These are phyloP conservation scores for Mediolabrus comicus DNA, from an alignment of 108 stramenopile species.

Conservation along the genomic window DNA sequence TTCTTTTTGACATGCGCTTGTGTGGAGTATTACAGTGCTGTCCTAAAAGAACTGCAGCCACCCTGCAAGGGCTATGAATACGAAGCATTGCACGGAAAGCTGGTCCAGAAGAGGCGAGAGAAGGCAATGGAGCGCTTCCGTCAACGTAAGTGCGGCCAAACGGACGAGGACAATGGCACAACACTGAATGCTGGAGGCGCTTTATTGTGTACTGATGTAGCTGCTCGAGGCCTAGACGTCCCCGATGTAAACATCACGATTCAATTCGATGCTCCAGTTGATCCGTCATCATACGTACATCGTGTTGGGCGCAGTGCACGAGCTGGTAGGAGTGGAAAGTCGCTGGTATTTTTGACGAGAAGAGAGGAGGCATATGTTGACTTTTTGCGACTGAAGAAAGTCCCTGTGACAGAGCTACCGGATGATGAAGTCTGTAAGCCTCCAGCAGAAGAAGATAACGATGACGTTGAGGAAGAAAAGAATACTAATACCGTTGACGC, in stretches of 20 bases:
- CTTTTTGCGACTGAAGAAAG: conserved; percentile 80
- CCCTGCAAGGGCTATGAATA: conserved; percentile 43
- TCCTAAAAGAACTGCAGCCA: conserved; percentile 54
- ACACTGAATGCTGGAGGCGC: conserved; percentile 59
- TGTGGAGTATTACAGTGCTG: conserved; percentile 91
- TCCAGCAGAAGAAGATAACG: conserved; percentile 9
- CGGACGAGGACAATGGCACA: not conserved
- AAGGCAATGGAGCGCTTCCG: conserved; percentile 88
- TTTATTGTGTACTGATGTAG: conserved; percentile 96
- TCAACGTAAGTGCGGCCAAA: conserved; percentile 18
- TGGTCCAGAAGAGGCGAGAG: conserved; percentile 92
- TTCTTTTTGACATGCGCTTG: conserved; percentile 97
- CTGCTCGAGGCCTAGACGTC: conserved; percentile 97
- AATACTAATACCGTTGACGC: not conserved
- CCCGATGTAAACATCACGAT: conserved; percentile 95
- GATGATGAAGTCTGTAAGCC: conserved; percentile 59
- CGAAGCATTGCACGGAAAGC: conserved; percentile 92
- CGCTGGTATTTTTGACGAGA: conserved; percentile 85
- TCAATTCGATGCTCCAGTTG: conserved; percentile 96
- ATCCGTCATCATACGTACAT: conserved; percentile 96
- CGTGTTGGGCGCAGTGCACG: conserved; percentile 96
- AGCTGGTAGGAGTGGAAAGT: conserved; percentile 87
- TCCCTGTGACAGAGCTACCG: conserved; percentile 69
- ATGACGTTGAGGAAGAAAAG: conserved; percentile 6
- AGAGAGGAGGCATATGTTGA: conserved; percentile 96